Base-by-base conservation (phyloP, 192 early-diverging fungal genomes). In the Coemansia sp. region DNA sequence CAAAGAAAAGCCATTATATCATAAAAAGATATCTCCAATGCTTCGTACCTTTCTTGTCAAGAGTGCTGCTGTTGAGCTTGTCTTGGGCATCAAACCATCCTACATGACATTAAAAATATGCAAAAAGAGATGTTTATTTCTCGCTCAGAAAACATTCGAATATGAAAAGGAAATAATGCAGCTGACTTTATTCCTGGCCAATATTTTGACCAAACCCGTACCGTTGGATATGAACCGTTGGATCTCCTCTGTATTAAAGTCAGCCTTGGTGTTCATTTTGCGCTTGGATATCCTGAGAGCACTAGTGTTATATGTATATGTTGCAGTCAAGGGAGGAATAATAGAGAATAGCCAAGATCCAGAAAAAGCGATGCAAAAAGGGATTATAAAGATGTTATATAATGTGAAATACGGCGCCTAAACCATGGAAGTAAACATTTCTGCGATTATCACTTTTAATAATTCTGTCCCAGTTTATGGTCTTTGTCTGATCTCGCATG, bases 81-180 rank as follows among this genome's bases (percentile, higher is more conserved):
- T 76, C 78, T 32, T 60, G 49, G 6, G 67, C 70, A 73, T 81
- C 78, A 26, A 81, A 71, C 78, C 78, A 81, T 45, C 71, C 78
- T 76, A 76, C 22, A 63, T 47, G 15, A 9, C 6, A 26, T 8
- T 10, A 22, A 5, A 46, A 63, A 11, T 8, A 56, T 26, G 8
- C 32, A 32, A 0, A 32, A 32, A 32, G 4, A 32, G 32, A 32
- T 32, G 32, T 32, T 32, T 32, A 32, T 32, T 4, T 32, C 32
- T 32, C 2, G 32, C 32, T 32, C 32, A 32, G 32, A 32, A 32
- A 32, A 32, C 32, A 32, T 32, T 32, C 32, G 1, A 32, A 32
- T 32, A 2, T 32, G 32, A 32, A 32, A 32, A 32, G 2, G 4
- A 32, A 32, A 32, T 2, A 32, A 32, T 32, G 32, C 2, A 32